Percentiles rank a stretch among this genome's conserved stretches.
Evolutionary conservation across 108 stramenopile species (phyloP).

Genomic region (Skeletonema tropicum): DNA sequence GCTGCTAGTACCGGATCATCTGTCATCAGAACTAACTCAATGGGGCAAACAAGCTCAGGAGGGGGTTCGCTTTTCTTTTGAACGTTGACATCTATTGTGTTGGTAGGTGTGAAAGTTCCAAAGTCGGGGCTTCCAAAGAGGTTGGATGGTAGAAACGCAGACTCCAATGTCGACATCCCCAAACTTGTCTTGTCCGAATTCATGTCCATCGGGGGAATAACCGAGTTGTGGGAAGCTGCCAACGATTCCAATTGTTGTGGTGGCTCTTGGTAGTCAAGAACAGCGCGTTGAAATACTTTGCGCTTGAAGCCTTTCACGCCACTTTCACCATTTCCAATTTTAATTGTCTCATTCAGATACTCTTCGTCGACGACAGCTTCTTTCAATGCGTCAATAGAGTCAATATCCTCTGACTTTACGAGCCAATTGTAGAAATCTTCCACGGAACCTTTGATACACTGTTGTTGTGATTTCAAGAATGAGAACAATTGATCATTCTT

Average conservation of each 20-base stretch:
- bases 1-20: constrained; percentile 76
- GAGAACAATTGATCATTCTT: constrained; percentile 39
- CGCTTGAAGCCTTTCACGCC: constrained; percentile 58
- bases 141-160: constrained; percentile 32
- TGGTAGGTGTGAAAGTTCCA: background rate
- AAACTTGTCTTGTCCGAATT: constrained; percentile 2
- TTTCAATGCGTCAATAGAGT: constrained; percentile 38
- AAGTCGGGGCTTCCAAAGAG: constrained; percentile 21
- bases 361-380: constrained; percentile 55
- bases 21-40: constrained; percentile 63
- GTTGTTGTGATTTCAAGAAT: constrained; percentile 35
- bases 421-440: constrained; percentile 51
- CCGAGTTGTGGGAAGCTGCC: background rate
- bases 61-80: constrained; percentile 17
- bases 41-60: constrained; percentile 59
- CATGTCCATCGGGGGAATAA: constrained; percentile 4
- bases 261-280: constrained; percentile 33
- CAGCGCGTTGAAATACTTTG: constrained; percentile 43
- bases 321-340: constrained; percentile 39
- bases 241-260: background rate
- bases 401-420: constrained; percentile 49
- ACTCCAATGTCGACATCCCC: background rate
- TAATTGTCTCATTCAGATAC: constrained; percentile 43
- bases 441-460: constrained; percentile 45
- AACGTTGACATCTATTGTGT: background rate